phyloP scores from a whole-genome alignment of 768 basidiomycete genomes.

The Termitomyces sp. region DNA sequence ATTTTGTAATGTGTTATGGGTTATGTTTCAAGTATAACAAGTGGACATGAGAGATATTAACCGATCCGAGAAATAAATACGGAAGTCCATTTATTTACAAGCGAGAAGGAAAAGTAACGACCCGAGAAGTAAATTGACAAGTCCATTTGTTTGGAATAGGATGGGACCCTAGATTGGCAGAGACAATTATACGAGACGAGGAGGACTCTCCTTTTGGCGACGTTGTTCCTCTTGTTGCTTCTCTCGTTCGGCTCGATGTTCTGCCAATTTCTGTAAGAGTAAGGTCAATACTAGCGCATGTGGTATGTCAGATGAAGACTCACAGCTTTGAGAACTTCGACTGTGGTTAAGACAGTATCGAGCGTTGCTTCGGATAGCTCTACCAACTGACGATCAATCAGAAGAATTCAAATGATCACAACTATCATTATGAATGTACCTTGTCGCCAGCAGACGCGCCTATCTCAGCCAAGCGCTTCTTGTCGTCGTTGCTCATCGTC shows the following conservation, averaged over 20 bases:
- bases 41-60: not conserved
- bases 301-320: constrained; percentile 17
- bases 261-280: constrained; percentile 39
- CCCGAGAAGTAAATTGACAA: not conserved
- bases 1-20: not conserved
- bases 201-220: constrained; percentile 17
- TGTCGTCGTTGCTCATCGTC: constrained; percentile 31
- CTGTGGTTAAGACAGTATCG: constrained; percentile 49
- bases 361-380: constrained; percentile 67
- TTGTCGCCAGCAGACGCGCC: constrained; percentile 45
- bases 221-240: constrained; percentile 24
- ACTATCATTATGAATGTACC: constrained; percentile 23
- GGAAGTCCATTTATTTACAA: no score
- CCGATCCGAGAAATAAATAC: not conserved
- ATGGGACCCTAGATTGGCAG: not conserved
- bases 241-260: constrained; percentile 47
- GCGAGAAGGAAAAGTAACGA: no score
- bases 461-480: constrained; percentile 37
- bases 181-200: constrained; percentile 4
- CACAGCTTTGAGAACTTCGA: constrained; percentile 57
- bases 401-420: not conserved
- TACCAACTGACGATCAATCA: constrained; percentile 36
- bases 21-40: not conserved
- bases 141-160: not conserved
- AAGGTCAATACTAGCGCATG: constrained; percentile 18